Percentiles rank a stretch among this genome's conserved stretches.
phyloP scores from a whole-genome alignment of 1,139 yeast species.

The Debaryomycetaceae sp. region DNA sequence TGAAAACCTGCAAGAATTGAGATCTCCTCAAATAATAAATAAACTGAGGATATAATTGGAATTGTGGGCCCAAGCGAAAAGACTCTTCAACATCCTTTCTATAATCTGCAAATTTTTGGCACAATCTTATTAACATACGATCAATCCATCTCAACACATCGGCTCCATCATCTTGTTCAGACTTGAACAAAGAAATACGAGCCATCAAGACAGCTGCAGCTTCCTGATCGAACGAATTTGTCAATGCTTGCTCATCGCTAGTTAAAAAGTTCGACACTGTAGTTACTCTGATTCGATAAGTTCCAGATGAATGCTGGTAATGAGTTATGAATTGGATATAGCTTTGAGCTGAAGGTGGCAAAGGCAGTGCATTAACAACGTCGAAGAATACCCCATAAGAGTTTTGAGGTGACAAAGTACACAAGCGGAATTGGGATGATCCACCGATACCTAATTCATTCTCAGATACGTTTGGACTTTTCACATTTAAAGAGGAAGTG shows the following conservation, averaged over 20 bases:
- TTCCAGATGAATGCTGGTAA: constrained; percentile 77
- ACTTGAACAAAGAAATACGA: constrained; percentile 85
- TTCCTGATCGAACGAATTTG: constrained; percentile 90
- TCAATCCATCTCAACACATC: constrained; percentile 53
- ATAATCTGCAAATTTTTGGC: constrained; percentile 51
- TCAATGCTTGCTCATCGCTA: constrained; percentile 45
- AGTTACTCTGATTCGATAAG: constrained; percentile 86
- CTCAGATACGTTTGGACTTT: constrained; percentile 76
- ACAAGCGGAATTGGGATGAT: constrained; percentile 81
- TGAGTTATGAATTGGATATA: constrained; percentile 70
- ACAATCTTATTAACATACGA: constrained; percentile 48
- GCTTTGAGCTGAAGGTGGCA: constrained; percentile 49
- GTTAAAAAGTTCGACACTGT: constrained; percentile 71
- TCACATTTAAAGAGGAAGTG: constrained; percentile 69
- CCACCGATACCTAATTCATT: constrained; percentile 93
- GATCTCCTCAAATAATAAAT: constrained; percentile 95
- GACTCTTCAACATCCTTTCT: constrained; percentile 47
- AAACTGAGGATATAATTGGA: constrained; percentile 78
- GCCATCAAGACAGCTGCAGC: constrained; percentile 98
- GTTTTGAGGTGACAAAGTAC: constrained; percentile 80
- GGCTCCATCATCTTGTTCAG: constrained; percentile 64
- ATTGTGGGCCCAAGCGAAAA: constrained; percentile 46
- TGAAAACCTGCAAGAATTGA: constrained; percentile 93
- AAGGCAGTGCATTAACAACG: constrained; percentile 55
- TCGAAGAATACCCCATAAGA: constrained; percentile 88